A percentile compares a stretch with the other conserved stretches of the same genome.
phyloP scores from a whole-genome alignment of 257 asterid genomes.

The Ehretia macrophylla region DNA sequence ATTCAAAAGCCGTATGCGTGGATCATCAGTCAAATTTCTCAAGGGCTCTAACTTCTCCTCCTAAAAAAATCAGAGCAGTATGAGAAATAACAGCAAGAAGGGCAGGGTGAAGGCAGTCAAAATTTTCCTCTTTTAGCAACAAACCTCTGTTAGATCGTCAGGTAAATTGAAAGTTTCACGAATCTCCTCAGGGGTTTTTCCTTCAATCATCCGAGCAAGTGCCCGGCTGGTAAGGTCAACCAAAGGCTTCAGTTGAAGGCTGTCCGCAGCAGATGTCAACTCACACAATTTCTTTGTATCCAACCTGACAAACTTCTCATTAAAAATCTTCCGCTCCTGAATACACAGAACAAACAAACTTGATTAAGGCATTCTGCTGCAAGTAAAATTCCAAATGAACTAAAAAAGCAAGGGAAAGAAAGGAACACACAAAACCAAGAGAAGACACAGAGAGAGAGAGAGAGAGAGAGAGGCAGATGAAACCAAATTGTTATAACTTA shows the following conservation, averaged over 20 bases:
- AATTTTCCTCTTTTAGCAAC: background rate
- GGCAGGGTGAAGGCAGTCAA: background rate
- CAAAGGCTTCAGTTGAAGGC: slow-evolving; percentile 39
- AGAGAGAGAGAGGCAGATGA: no score
- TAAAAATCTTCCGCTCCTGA: slow-evolving; percentile 40
- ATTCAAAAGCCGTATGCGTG: slow-evolving; percentile 40
- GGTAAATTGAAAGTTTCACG: slow-evolving; percentile 45
- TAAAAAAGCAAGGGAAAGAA: background rate
- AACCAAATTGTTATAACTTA: no score
- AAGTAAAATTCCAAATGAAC: background rate
- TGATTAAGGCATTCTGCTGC: background rate
- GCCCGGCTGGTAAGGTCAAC: slow-evolving; percentile 50
- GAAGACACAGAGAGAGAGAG: background rate
- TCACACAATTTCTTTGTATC: slow-evolving; percentile 38
- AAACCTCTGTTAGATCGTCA: slow-evolving; percentile 46
- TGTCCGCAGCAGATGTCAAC: slow-evolving; percentile 50
- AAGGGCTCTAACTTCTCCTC: slow-evolving; percentile 49
- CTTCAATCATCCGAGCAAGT: slow-evolving; percentile 46
- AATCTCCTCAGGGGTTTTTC: slow-evolving; percentile 44
- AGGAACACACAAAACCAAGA: background rate
- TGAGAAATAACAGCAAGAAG: background rate
- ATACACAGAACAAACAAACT: slow-evolving; percentile 1
- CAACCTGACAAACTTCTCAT: slow-evolving; percentile 38
- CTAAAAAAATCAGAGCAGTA: slow-evolving; percentile 11
- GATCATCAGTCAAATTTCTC: slow-evolving; percentile 42